Evolutionary conservation across 108 stramenopile species (phyloP), one percentile per base, ranked within the genome.

Genomic region (Nitzschia inconspicua): DNA sequence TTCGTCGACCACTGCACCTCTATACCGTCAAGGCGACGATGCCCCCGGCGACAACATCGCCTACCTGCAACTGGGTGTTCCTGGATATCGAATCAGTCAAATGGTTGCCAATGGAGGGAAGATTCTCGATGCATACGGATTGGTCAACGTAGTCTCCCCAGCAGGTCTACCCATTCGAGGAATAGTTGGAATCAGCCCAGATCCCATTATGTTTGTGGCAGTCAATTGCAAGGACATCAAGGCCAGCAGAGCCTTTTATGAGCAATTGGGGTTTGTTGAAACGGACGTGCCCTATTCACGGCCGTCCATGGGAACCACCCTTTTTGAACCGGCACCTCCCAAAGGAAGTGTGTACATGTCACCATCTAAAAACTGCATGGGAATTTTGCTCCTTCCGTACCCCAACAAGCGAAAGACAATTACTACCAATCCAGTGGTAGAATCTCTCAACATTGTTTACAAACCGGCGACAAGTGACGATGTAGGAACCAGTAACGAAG

Each of bases 171-270:
- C 91, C 0, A 63, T 93, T 16, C 77, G 91, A 35, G 82, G 80
- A 2, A 85, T 93, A 67, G 82, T 93, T 13, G 91, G 91, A 4
- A 81, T 87, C 20, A 56, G 73, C 1, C 78, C 88, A 6, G 91
- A 93, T 68, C 91, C 91, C 0, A 87, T 93, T 16, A 93, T 93
- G 91, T 80, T 89, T 63, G 62, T 89, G 14, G 91, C 91, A 2
- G 63, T 93, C 52, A 85, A 87, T 63, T 86, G 83, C 63, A 57
- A 52, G 8, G 74, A 84, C 66, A 81, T 89, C 5, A 58, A 57
- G n/a, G 64, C 70, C 40, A 83, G 80, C 37, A 65, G 69, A 51
- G 84, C 82, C 40, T 93, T 85, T 61, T 93, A 84, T 49, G 57
- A 72, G 55, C 70, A 75, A 47, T 52, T 92, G 46, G 90, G 90